These are phyloP conservation scores for Aspergillus sp. DNA, from an alignment of 2,329 filamentous ascomycete genomes.

Conservation along the genomic window DNA sequence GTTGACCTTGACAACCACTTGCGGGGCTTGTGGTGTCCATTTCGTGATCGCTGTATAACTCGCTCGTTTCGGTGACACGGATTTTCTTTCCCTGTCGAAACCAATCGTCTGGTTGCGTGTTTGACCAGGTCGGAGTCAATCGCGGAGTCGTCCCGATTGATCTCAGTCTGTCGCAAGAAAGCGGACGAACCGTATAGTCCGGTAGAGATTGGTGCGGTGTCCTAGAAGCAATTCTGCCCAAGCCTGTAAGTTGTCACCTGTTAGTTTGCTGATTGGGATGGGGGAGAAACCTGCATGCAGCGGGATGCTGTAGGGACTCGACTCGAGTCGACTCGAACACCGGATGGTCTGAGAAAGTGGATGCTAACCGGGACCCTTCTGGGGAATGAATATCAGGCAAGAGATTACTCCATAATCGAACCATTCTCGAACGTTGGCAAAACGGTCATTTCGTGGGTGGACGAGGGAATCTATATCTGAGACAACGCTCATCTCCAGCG, in stretches of 20 bases:
- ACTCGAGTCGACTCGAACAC: no score
- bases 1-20: conserved; percentile 25
- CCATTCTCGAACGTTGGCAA: no score
- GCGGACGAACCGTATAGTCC: background rate
- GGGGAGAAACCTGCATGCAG: background rate
- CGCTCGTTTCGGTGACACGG: background rate
- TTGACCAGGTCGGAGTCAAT: background rate
- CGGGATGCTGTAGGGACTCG: background rate
- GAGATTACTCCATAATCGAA: no score
- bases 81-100: background rate
- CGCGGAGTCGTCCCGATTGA: no score
- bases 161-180: background rate
- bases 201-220: background rate
- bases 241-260: background rate
- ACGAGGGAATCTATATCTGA: conserved; percentile 18
- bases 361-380: background rate
- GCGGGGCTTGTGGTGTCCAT: conserved; percentile 28
- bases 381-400: no score
- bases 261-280: background rate
- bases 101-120: background rate
- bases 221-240: background rate
- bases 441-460: no score
- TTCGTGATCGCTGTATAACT: background rate
- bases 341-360: background rate
- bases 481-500: conserved; percentile 16